A percentile compares a stretch with the other conserved stretches of the same genome.
Evolutionary conservation across 495 filamentous ascomycete genomes (phyloP).

Genomic region (Daldinia grandis): DNA sequence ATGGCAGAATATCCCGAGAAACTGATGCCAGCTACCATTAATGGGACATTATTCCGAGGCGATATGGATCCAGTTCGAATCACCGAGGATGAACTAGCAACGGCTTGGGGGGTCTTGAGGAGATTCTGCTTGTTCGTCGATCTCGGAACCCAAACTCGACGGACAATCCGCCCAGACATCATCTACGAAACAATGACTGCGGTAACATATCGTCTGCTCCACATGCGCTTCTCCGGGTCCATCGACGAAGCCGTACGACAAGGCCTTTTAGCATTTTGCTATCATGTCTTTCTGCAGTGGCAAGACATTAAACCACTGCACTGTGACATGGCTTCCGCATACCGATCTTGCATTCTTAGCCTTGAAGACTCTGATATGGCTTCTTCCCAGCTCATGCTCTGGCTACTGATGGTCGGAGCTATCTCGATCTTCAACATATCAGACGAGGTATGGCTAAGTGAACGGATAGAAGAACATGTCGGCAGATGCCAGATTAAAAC

Average conservation of each 20-base stretch:
- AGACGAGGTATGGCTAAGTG: background rate
- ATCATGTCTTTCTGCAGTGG: background rate
- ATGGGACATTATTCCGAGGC: background rate
- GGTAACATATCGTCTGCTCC: background rate
- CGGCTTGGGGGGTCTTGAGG: background rate
- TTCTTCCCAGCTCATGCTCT: background rate
- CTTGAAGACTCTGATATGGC: background rate
- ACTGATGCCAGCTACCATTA: background rate
- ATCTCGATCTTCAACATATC: background rate
- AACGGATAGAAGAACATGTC: background rate
- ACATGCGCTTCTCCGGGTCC: background rate
- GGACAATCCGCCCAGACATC: background rate
- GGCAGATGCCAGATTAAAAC: background rate
- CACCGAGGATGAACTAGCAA: background rate
- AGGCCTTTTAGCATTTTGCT: background rate
- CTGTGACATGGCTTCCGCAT: background rate
- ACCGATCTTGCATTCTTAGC: background rate
- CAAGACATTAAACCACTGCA: background rate
- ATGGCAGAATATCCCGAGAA: background rate
- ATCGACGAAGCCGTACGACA: background rate
- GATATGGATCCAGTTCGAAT: background rate
- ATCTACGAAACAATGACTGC: background rate
- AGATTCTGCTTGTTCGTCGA: background rate
- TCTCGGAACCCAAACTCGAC: background rate
- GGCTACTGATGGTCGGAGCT: background rate